Conservation (phyloP, 768 basidiomycete species). For the Rhizopogon sp. region DNA sequence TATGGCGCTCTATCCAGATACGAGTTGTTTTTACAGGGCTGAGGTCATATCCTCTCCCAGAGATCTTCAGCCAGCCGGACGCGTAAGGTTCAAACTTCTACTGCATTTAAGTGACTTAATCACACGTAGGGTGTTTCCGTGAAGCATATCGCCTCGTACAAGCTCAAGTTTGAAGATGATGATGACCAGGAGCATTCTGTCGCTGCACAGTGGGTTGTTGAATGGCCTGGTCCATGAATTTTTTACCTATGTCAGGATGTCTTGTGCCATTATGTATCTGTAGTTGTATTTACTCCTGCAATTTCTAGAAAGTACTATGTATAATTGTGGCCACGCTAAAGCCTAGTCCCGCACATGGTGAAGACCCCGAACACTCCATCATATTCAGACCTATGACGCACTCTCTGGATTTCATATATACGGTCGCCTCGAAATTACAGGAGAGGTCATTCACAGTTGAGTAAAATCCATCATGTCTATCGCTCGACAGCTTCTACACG, state of each 20-base stretch:
- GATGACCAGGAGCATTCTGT: slow-evolving; percentile 79
- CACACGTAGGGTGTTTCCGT: slow-evolving; percentile 27
- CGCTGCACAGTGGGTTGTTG: slow-evolving; percentile 75
- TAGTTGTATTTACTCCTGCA: neutral
- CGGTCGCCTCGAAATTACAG: neutral
- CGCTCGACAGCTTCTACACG: slow-evolving; percentile 57
- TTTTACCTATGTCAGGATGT: neutral
- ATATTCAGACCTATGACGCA: neutral
- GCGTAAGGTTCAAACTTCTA: slow-evolving; percentile 27
- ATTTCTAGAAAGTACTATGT: slow-evolving; percentile 12
- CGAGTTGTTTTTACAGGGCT: slow-evolving; percentile 86
- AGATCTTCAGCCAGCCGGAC: slow-evolving; percentile 31
- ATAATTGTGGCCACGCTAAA: neutral
- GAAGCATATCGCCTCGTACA: slow-evolving; percentile 57
- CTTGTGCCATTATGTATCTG: neutral
- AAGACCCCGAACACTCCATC: neutral
- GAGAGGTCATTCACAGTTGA: neutral
- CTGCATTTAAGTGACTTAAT: slow-evolving; percentile 1
- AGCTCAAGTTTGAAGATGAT: slow-evolving; percentile 85
- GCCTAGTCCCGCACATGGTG: no score
- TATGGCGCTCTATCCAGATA: slow-evolving; percentile 87
- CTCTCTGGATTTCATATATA: neutral
- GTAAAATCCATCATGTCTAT: slow-evolving; percentile 50
- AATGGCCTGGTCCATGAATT: slow-evolving; percentile 52
- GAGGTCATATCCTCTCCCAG: slow-evolving; percentile 71